Conservation (phyloP, 1,284 basidiomycete genomes). For the Tilletiopsis washingtonensis region DNA sequence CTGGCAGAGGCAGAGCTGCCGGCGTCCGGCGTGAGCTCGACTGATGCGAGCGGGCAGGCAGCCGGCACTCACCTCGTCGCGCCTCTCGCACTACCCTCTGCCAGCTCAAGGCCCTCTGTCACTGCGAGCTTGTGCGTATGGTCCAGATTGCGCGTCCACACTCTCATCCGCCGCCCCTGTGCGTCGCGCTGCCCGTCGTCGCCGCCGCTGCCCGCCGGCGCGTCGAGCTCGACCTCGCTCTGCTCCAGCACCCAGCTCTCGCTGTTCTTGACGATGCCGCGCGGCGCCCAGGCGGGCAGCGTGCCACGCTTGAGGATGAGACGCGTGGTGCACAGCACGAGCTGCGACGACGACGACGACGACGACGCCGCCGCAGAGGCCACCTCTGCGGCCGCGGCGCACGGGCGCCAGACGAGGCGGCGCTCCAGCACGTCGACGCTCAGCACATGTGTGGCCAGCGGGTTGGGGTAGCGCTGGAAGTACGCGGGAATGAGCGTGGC, state of each 20-base stretch:
- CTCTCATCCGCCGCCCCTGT: slow-evolving; percentile 32
- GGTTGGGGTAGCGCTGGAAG: slow-evolving; percentile 93
- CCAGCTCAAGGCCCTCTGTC: slow-evolving; percentile 34
- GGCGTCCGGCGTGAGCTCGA: no score
- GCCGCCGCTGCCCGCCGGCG: not conserved
- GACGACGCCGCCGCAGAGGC: slow-evolving; percentile 17
- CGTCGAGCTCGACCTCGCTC: slow-evolving; percentile 43
- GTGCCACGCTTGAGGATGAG: slow-evolving; percentile 86
- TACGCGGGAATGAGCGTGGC: slow-evolving; percentile 84
- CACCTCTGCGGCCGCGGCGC: not conserved
- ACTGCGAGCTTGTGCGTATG: slow-evolving; percentile 42
- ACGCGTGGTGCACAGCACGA: slow-evolving; percentile 75
- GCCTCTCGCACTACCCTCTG: no score
- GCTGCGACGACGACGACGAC: slow-evolving; percentile 50
- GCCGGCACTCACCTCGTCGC: no score
- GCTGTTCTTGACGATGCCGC: slow-evolving; percentile 58
- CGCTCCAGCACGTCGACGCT: slow-evolving; percentile 56
- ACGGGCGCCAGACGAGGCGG: not conserved
- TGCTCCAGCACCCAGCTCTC: slow-evolving; percentile 47
- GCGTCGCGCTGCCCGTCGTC: not conserved
- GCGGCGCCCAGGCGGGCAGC: slow-evolving; percentile 80
- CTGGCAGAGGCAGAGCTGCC: no score
- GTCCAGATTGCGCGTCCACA: slow-evolving; percentile 45
- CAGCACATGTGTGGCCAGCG: slow-evolving; percentile 84
- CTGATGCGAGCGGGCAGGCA: no score